These are phyloP conservation scores for Globisporangium cystogenes DNA, from an alignment of 352 stramenopile genomes.

Conservation along the genomic window DNA sequence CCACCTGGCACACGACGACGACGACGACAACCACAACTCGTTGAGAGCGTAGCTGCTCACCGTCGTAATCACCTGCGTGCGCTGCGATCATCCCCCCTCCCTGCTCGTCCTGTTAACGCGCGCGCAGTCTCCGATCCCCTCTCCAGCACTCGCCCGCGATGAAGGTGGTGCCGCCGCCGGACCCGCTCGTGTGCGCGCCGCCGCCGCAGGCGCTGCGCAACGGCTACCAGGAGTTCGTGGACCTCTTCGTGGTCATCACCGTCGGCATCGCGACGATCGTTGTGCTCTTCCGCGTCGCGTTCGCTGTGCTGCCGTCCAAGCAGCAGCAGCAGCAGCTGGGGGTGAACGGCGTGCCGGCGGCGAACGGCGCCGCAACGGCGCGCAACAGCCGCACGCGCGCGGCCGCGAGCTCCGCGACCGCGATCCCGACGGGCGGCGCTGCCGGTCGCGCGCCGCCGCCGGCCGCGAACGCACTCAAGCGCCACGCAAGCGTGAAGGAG, in stretches of 20 bases:
- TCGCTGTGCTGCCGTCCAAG: constrained; percentile 33
- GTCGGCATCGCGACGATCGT: constrained; percentile 56
- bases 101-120: neutral
- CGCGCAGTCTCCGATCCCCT: neutral
- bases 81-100: neutral
- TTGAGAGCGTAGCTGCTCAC: neutral
- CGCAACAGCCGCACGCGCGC: constrained; percentile 5
- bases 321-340: neutral
- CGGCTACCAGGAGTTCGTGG: constrained; percentile 35
- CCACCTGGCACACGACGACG: no score
- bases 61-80: neutral
- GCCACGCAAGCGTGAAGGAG: constrained; percentile 42
- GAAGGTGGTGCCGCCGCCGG: neutral
- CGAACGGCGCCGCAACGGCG: neutral
- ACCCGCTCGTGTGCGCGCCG: constrained; percentile 1
- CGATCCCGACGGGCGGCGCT: neutral
- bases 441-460: no score
- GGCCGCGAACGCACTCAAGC: constrained; percentile 13
- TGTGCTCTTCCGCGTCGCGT: constrained; percentile 62
- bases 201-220: constrained; percentile 1
- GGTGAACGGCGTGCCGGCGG: neutral
- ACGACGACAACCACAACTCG: no score
- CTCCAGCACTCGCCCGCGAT: neutral
- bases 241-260: constrained; percentile 62
- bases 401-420: neutral